Conservation (phyloP, 495 filamentous ascomycete species). For the Parathielavia appendiculata region DNA sequence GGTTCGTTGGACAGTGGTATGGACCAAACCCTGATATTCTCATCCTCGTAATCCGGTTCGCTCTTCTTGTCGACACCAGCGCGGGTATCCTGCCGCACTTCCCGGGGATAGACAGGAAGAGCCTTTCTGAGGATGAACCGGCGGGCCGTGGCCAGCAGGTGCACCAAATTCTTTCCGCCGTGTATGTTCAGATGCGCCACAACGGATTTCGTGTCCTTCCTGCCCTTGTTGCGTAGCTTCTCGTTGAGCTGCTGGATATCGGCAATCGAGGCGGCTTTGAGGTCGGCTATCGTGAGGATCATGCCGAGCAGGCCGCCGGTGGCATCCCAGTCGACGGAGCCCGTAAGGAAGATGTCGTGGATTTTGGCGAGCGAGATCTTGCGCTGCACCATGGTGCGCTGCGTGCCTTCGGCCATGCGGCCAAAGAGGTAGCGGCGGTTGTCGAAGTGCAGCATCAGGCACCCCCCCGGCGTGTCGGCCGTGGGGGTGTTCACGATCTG, state of each 20-base stretch:
- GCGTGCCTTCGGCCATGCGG: slow-evolving; percentile 74
- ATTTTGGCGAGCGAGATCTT: slow-evolving; percentile 56
- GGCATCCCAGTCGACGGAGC: slow-evolving; percentile 65
- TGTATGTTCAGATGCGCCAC: slow-evolving; percentile 59
- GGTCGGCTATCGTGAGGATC: slow-evolving; percentile 75
- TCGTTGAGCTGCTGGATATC: slow-evolving; percentile 21
- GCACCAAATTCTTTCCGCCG: slow-evolving; percentile 69
- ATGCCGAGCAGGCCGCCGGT: slow-evolving; percentile 79
- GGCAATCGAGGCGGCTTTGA: slow-evolving; percentile 31
- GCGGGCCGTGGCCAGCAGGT: slow-evolving; percentile 75
- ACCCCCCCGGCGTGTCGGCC: slow-evolving; percentile 79
- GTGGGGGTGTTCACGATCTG: slow-evolving; percentile 80
- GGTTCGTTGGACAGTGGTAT: slow-evolving; percentile 44
- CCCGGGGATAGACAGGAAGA: slow-evolving; percentile 61
- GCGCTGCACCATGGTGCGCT: slow-evolving; percentile 67
- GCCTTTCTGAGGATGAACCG: slow-evolving; percentile 84
- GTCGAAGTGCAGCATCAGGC: slow-evolving; percentile 70
- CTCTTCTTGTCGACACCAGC: slow-evolving; percentile 5
- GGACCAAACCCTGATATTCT: slow-evolving; percentile 75
- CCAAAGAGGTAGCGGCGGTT: slow-evolving; percentile 84
- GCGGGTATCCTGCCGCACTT: slow-evolving; percentile 50
- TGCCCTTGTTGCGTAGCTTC: slow-evolving; percentile 31
- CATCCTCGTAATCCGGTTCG: slow-evolving; percentile 66
- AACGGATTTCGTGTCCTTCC: neutral
- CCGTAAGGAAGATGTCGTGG: slow-evolving; percentile 74